Evolutionary conservation across 2,329 filamentous ascomycete genomes (phyloP), one percentile per base, ranked within the genome.

Genomic region (Pestalotiopsis fici): DNA sequence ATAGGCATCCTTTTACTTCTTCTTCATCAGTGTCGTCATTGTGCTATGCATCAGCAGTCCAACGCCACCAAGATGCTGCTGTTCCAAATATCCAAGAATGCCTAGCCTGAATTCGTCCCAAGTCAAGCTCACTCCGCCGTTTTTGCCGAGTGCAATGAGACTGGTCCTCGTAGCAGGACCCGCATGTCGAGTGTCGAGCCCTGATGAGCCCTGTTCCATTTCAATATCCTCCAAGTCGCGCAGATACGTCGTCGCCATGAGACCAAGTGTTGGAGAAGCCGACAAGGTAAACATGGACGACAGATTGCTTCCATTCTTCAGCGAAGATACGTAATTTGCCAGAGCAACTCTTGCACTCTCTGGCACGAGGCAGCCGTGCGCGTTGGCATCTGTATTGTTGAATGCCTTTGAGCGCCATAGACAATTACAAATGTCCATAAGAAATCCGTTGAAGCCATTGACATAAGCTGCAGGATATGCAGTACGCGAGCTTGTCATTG

Each of bases 401-500:
- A 97, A 91, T 1, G 91, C 93, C 13, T 90, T 88, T 25, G 88
- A 87, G 9, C 93, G 88, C 93, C 93, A 97, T 59, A 96, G 78
- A 63, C 92, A 89, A 76, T 97, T 97, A 82, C 93, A 95, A 37
- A 94, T 86, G 75, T 97, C 94, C 89, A 96, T 95, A 37, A 97
- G 86, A 76, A 92, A 94, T 25, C 91, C 91, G 76, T 97, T 97
- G 81, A 96, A 95, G 27, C 86, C 81, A 70, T 89, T 87, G 54
- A 94, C 87, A 66, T 91, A 87, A 37, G 83, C 80, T 55, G 87
- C 83, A 31, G 88, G 83, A 69, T 90, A 91, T 56, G 69, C 67
- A n/a, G 74, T 68, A 13, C 70, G 69, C 5, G 73, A 71, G n/a
- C 66, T 69, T 3, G 66, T 64, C 70, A 75, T 76, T 59, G 73